A percentile compares a stretch with the other conserved stretches of the same genome.
Evolutionary conservation across 1,139 yeast species (phyloP).

Genomic region (Hansenula sp.): DNA sequence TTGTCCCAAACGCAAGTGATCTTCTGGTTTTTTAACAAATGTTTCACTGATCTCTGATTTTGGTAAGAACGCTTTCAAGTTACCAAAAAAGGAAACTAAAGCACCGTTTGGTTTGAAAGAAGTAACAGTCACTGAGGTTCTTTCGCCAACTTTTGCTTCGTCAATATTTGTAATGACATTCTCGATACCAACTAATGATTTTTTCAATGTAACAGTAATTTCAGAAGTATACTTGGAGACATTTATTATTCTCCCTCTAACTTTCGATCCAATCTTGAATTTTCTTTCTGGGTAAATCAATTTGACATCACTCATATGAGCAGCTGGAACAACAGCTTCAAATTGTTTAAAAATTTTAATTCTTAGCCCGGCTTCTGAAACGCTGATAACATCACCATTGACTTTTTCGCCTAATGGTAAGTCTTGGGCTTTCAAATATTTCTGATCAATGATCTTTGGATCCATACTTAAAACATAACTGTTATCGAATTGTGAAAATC

Average conservation of each 20-base stretch:
- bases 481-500: conserved; percentile 65
- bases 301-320: conserved; percentile 81
- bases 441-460: conserved; percentile 55
- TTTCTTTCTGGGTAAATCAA: conserved; percentile 89
- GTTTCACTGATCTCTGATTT: conserved; percentile 88
- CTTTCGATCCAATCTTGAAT: conserved; percentile 77
- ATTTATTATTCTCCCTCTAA: conserved; percentile 61
- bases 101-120: conserved; percentile 75
- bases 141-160: conserved; percentile 53
- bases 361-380: conserved; percentile 68
- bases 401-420: conserved; percentile 72
- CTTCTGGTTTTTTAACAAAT: conserved; percentile 71
- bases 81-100: conserved; percentile 78
- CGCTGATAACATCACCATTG: conserved; percentile 56
- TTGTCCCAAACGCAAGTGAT: conserved; percentile 80
- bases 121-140: conserved; percentile 73
- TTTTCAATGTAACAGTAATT: conserved; percentile 70
- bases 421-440: conserved; percentile 64
- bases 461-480: conserved; percentile 66
- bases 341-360: conserved; percentile 62
- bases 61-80: conserved; percentile 76
- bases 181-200: conserved; percentile 73
- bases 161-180: conserved; percentile 52
- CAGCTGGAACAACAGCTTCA: conserved; percentile 69
- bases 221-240: conserved; percentile 38